Percentiles rank a stretch among this genome's conserved stretches.
phyloP scores from a whole-genome alignment of 306 rosid genomes.

The Fagus crenata region DNA sequence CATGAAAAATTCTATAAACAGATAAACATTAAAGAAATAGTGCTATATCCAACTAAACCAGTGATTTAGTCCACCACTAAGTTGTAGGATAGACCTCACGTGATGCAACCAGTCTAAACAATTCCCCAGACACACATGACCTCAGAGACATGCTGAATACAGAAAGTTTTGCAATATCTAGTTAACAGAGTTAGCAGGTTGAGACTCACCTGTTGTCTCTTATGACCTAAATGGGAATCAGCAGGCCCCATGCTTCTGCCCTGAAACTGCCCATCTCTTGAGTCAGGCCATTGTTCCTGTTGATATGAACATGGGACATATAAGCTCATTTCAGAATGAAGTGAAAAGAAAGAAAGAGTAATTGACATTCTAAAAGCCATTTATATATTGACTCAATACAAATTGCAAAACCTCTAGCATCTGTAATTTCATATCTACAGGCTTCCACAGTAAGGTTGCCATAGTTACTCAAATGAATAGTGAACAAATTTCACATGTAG shows the following conservation, averaged over 20 bases:
- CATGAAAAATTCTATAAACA: background rate
- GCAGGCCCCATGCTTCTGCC: conserved; percentile 56
- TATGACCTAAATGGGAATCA: conserved; percentile 65
- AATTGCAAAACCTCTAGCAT: conserved; percentile 7
- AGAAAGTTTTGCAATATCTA: conserved; percentile 5
- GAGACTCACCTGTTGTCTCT: conserved; percentile 66
- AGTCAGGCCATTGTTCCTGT: conserved; percentile 79
- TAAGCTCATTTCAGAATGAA: conserved; percentile 28
- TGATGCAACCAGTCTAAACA: conserved; percentile 7
- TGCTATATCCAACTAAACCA: background rate
- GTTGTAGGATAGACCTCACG: background rate
- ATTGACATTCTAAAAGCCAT: background rate
- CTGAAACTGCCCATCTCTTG: conserved; percentile 62
- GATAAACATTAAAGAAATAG: background rate
- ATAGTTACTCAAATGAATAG: background rate
- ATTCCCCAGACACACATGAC: conserved; percentile 13
- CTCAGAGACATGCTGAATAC: conserved; percentile 2
- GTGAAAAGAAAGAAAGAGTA: background rate
- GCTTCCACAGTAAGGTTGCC: background rate
- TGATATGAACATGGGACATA: conserved; percentile 28
- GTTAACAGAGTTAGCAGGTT: conserved; percentile 13
- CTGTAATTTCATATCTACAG: background rate
- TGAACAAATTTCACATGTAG: background rate
- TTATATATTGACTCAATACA: background rate
- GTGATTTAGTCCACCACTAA: background rate